Base-by-base conservation (phyloP, 108 stramenopile species). In the Asterionellopsis glacialis region DNA sequence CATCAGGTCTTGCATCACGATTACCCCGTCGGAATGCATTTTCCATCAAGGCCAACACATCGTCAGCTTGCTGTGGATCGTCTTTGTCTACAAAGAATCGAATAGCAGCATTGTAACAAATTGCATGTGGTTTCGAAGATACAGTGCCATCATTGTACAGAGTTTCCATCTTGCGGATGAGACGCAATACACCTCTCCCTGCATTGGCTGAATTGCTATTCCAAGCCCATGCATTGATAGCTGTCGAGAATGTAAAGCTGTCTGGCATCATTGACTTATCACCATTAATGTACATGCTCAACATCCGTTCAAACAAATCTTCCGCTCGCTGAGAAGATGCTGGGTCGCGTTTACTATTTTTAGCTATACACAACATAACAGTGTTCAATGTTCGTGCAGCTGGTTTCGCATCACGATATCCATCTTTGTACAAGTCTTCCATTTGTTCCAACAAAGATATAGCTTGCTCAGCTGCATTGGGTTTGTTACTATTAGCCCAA, bases 191-290 rank as follows among this genome's bases (percentile, higher is more conserved):
- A n/a, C n/a, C n/a, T n/a, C n/a, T n/a, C n/a, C n/a, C n/a, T n/a
- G n/a, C n/a, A n/a, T n/a, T n/a, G n/a, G n/a, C n/a, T n/a, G n/a
- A n/a, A n/a, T n/a, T n/a, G n/a, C n/a, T n/a, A n/a, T n/a, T n/a
- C n/a, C n/a, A n/a, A n/a, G 70, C 79, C 77, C 77, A 81, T 11
- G 80, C 80, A 44, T 75, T 73, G 51, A 84, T 79, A 33, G 67
- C 64, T 68, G 52, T 48, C 48, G 59, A 69, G 22, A 74, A 71
- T 9, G 69, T 75, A 21, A 63, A 62, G n/a, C 69, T 76, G 53
- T 74, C 80, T 19, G 82, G 82, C 23, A 63, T 64, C 48, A 80
- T 61, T 6, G 66, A 25, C 22, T 51, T 40, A 45, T 77, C 73
- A 24, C 59, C 27, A 12, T 67, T 70, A 13, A 63, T 56, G n/a